phyloP scores from a whole-genome alignment of 768 basidiomycete species.

The Kwoniella botswanensis region DNA sequence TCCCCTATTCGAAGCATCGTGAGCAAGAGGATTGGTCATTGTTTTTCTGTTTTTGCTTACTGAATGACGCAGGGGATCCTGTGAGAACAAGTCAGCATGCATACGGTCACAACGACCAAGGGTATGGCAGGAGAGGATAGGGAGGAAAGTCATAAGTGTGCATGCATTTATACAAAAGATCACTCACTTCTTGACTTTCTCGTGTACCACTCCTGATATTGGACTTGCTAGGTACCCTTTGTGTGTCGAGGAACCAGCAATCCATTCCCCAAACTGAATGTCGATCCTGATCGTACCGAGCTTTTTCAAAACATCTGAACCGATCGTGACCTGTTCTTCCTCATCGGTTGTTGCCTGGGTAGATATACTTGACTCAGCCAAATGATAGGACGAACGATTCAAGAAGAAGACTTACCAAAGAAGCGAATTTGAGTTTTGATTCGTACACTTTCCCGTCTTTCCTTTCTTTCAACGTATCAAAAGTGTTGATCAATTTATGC shows the following conservation, averaged over 20 bases:
- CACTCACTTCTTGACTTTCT: constrained; percentile 2
- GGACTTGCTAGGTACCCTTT: neutral
- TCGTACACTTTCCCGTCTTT: neutral
- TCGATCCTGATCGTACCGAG: neutral
- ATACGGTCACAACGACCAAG: neutral
- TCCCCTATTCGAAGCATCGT: neutral
- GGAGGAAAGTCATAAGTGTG: neutral
- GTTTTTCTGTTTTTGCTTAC: neutral
- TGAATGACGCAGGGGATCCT: neutral
- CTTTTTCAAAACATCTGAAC: neutral
- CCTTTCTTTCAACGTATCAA: neutral
- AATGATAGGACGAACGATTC: neutral
- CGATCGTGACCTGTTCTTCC: neutral
- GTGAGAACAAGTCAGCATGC: neutral
- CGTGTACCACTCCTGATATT: neutral
- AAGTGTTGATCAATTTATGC: neutral
- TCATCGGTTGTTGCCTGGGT: neutral
- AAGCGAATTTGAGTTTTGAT: neutral
- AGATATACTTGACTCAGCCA: neutral
- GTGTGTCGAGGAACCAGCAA: neutral
- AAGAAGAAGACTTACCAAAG: neutral
- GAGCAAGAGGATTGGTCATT: neutral
- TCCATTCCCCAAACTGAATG: neutral
- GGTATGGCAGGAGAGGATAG: too few relatives aligned
- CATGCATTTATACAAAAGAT: neutral